Base-by-base conservation (phyloP, 768 basidiomycete genomes). In the Phaffia tasmanica region DNA sequence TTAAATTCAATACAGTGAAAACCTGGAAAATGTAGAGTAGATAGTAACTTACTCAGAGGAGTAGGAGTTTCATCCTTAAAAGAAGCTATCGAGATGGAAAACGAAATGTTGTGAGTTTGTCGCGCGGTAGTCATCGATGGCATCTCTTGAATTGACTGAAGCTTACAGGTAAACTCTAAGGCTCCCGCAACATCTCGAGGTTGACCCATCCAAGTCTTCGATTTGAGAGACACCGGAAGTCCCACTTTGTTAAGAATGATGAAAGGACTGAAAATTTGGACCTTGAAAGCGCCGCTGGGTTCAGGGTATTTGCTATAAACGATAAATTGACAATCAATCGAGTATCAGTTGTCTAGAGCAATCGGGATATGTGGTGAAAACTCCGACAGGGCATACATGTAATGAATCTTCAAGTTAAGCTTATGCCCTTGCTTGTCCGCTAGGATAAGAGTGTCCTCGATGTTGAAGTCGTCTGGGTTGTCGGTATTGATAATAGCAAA, bases 401-500 rank as follows among this genome's bases (percentile, higher is more conserved):
- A 98, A 73, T 92, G 89, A n/a, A 98, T 76, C 68, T 79, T 84
- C 59, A 98, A 79, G 71, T 87, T 82, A 62, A 98, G 78, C 74
- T 88, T 91, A 57, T 87, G 81, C 62, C 85, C 86, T 49, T 80
- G 79, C 62, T 81, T 77, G 75, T 98, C 95, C 4, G 84, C 81
- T 56, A 98, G 76, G 7, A 81, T 81, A 57, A 98, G 76, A 47
- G 79, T 81, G 61, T 80, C 82, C 76, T 93, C 95, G 63, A 84
- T 81, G 68, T 86, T 87, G 70, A 91, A 90, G 76, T 92, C 92
- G 3, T 91, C 87, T 63, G 89, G 84, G 32, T 85, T 85, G 74
- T 95, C 91, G 19, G 89, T 89, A 73, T 91, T 97, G 77, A 99
- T 93, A 76, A 99, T 97, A 2, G 91, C 87, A 72, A 95, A 99